Base-by-base conservation (phyloP, 495 filamentous ascomycete species). In the Daldinia vernicosa region DNA sequence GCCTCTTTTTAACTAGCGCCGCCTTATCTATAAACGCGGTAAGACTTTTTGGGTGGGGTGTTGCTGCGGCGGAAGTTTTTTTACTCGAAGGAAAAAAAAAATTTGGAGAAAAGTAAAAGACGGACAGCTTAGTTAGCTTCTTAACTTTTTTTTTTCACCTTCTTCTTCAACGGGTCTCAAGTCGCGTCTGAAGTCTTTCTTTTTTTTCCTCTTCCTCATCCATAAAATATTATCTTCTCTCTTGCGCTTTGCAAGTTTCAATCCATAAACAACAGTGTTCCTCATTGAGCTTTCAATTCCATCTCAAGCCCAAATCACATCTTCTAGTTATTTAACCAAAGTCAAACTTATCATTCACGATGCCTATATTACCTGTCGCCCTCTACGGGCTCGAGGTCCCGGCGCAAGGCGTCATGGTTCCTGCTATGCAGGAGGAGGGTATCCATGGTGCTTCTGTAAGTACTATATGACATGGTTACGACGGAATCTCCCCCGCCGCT, bases 331-430 rank as follows among this genome's bases (percentile, higher is more conserved):
- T 17, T 65, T 19, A n/a, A 24, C 35, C 28, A 27, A 60, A 37
- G 9, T 15, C 12, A 26, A 52, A n/a, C 51, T 66, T 60, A 65
- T 12, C 17, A 62, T 65, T 65, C 57, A 63, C 37, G 28, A 79
- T 79, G 77, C 56, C 70, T 52, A 74, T 89, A 71, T 81, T 91
- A 70, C 92, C 93, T 74, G 89, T 96, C 74, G 92, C 91, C 77
- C 86, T 98, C 78, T 98, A 93, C 78, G 93, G 93, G 79, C 89
- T 98, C 51, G 88, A 92, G 81, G 91, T 98, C 79, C 92, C 93
- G 67, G 83, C 92, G 65, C 91, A 90, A 54, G 92, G 91, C 77
- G 81, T 90, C 69, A 79, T 94, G 77, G 84, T 96, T 60, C 89
- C 92, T 69, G 92, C 91, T 19, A 74, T 74, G 67, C 70, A 69